Percentiles rank a stretch among this genome's conserved stretches.
phyloP scores from a whole-genome alignment of 2,329 filamentous ascomycete genomes.

The Colletotrichum orbiculare region DNA sequence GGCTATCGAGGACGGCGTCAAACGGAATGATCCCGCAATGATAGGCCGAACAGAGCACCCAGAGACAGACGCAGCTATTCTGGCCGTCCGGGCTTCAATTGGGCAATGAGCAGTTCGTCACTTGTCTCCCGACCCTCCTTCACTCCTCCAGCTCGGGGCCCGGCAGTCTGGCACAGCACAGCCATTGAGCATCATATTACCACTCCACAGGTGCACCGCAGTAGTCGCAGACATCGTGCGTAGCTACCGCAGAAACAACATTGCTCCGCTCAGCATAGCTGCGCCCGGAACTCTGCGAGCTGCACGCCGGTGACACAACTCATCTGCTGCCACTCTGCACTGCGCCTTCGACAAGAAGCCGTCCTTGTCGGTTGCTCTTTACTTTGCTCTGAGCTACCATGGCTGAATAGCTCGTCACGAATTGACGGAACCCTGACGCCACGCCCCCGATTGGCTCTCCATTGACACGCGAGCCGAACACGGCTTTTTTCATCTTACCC shows the following conservation, averaged over 20 bases:
- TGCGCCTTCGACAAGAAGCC: background rate
- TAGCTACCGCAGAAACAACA: too few relatives aligned
- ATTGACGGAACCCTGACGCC: slow-evolving; percentile 30
- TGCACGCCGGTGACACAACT: slow-evolving; percentile 20
- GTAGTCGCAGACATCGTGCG: background rate
- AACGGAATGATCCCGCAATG: too few relatives aligned
- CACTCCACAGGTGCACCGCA: slow-evolving; percentile 28
- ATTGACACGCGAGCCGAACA: slow-evolving; percentile 28
- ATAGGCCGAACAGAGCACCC: too few relatives aligned
- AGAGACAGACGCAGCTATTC: too few relatives aligned
- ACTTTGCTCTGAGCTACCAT: slow-evolving; percentile 15
- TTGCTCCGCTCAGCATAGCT: slow-evolving; percentile 4
- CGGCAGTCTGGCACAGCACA: slow-evolving; percentile 15
- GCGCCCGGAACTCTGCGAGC: slow-evolving; percentile 19
- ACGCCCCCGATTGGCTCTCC: slow-evolving; percentile 29
- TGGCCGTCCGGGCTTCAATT: too few relatives aligned
- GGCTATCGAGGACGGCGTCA: too few relatives aligned
- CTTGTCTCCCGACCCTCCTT: too few relatives aligned
- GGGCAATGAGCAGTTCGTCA: too few relatives aligned
- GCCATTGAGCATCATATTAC: slow-evolving; percentile 17
- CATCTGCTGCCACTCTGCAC: background rate
- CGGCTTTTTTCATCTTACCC: slow-evolving; percentile 6
- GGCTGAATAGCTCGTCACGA: slow-evolving; percentile 25
- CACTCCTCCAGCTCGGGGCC: too few relatives aligned
- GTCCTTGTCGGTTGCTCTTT: slow-evolving; percentile 9